These are phyloP conservation scores for Boletus fagicola DNA, from an alignment of 768 basidiomycete species.

Conservation along the genomic window DNA sequence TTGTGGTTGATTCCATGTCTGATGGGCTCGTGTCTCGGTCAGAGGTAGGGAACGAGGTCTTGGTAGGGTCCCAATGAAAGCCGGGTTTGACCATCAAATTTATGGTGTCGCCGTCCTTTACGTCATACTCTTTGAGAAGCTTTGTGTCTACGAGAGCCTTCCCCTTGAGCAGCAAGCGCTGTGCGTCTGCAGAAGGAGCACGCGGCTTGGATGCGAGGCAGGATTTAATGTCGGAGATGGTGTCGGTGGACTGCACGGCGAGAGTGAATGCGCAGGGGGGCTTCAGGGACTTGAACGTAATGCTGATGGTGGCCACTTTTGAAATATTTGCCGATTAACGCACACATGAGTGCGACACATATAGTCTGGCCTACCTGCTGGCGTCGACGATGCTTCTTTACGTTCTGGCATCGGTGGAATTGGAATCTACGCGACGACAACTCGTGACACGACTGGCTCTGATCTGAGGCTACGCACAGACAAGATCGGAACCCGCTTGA, in stretches of 20 bases:
- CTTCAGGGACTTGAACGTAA: slow-evolving; percentile 91
- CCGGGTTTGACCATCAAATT: slow-evolving; percentile 87
- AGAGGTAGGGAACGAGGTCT: slow-evolving; percentile 30
- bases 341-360: slow-evolving; percentile 1
- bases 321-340: slow-evolving; percentile 10
- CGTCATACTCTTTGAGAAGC: slow-evolving; percentile 85
- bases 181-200: slow-evolving; percentile 77
- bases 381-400: slow-evolving; percentile 35
- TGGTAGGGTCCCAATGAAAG: slow-evolving; percentile 58
- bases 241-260: slow-evolving; percentile 74
- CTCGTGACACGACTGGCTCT: slow-evolving; percentile 2
- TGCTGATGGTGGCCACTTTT: slow-evolving; percentile 40
- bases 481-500: slow-evolving; percentile 69
- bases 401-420: slow-evolving; percentile 61
- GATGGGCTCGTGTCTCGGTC: slow-evolving; percentile 19
- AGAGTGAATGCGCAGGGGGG: slow-evolving; percentile 77
- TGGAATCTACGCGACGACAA: slow-evolving; percentile 43
- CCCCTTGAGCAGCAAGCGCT: slow-evolving; percentile 89
- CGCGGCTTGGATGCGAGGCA: slow-evolving; percentile 63
- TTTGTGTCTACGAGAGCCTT: slow-evolving; percentile 90
- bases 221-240: slow-evolving; percentile 76
- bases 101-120: slow-evolving; percentile 77
- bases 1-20: slow-evolving; percentile 23
- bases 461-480: slow-evolving; percentile 44
- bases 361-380: slow-evolving; percentile 28